A percentile compares a stretch with the other conserved stretches of the same genome.
Conservation (phyloP, 192 early-diverging fungal species). For the Coemansia sp. region DNA sequence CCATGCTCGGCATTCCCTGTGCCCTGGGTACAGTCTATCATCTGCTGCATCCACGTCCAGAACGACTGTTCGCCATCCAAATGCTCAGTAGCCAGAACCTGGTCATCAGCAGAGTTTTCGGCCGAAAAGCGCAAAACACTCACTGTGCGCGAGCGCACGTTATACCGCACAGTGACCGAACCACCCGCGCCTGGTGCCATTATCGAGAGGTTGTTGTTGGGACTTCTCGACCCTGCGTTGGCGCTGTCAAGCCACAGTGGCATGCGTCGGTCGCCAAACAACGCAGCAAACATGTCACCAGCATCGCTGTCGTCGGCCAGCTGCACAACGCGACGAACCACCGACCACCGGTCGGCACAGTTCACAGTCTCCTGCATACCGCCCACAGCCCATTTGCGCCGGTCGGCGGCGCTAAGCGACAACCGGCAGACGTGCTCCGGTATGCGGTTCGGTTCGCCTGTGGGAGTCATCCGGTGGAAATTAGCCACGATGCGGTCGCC, state of each 20-base stretch:
- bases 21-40: slow-evolving; percentile 29
- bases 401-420: slow-evolving; percentile 25
- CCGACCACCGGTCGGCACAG: background rate
- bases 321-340: slow-evolving; percentile 36
- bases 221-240: slow-evolving; percentile 13
- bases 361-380: background rate
- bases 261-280: slow-evolving; percentile 31
- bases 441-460: background rate
- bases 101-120: background rate
- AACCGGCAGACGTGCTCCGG: slow-evolving; percentile 11
- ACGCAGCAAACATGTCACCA: slow-evolving; percentile 11
- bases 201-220: slow-evolving; percentile 21
- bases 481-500: slow-evolving; percentile 73
- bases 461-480: slow-evolving; percentile 53
- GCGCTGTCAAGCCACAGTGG: slow-evolving; percentile 74
- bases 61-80: slow-evolving; percentile 42
- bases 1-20: slow-evolving; percentile 17
- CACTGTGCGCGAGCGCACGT: background rate
- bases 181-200: slow-evolving; percentile 26
- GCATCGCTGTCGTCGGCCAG: background rate
- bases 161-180: slow-evolving; percentile 43
- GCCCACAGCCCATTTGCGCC: background rate
- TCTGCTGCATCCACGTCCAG: slow-evolving; percentile 66
- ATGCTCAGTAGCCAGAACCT: background rate
- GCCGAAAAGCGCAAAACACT: slow-evolving; percentile 7